These are phyloP conservation scores for Austropuccinia psidii DNA, from an alignment of 1,284 basidiomycete genomes.

Conservation along the genomic window DNA sequence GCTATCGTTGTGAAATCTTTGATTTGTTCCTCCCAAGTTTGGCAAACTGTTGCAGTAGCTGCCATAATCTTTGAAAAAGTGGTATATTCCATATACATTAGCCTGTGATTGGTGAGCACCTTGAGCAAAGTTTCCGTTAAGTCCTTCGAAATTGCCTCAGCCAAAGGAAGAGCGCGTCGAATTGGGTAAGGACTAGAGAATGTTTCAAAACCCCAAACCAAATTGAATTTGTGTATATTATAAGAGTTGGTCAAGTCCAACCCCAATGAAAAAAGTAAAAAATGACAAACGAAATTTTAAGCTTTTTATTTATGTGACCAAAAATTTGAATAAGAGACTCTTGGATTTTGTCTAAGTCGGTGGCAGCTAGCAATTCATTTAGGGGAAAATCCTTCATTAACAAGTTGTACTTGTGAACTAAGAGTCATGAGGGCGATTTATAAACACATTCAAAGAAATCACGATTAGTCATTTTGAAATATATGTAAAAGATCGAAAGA, in stretches of 20 bases:
- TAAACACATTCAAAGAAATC: not conserved
- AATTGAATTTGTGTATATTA: not conserved
- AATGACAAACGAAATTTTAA: slow-evolving; percentile 62
- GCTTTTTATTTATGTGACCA: slow-evolving; percentile 87
- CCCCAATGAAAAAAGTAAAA: not conserved
- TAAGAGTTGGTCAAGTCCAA: not conserved
- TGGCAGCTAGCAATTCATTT: slow-evolving; percentile 89
- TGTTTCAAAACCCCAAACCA: not conserved
- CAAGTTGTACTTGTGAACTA: slow-evolving; percentile 93
- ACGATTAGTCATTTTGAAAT: not conserved
- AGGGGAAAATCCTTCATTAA: slow-evolving; percentile 99
- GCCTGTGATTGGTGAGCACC: slow-evolving; percentile 77
- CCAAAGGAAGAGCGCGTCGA: slow-evolving; percentile 84
- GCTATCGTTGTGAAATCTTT: slow-evolving; percentile 98
- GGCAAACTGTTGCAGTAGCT: slow-evolving; percentile 73
- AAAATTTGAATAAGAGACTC: slow-evolving; percentile 82
- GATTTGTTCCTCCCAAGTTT: slow-evolving; percentile 91
- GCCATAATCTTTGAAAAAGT: slow-evolving; percentile 79
- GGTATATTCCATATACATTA: slow-evolving; percentile 88
- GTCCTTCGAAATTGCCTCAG: slow-evolving; percentile 94
- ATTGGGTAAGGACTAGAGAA: slow-evolving; percentile 71
- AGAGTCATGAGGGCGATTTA: not conserved
- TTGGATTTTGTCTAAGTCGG: slow-evolving; percentile 88
- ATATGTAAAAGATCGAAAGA: not conserved
- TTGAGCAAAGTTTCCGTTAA: slow-evolving; percentile 91